A percentile compares a stretch with the other conserved stretches of the same genome.
phyloP scores from a whole-genome alignment of 495 filamentous ascomycete genomes.

The Chaetomium tenue region DNA sequence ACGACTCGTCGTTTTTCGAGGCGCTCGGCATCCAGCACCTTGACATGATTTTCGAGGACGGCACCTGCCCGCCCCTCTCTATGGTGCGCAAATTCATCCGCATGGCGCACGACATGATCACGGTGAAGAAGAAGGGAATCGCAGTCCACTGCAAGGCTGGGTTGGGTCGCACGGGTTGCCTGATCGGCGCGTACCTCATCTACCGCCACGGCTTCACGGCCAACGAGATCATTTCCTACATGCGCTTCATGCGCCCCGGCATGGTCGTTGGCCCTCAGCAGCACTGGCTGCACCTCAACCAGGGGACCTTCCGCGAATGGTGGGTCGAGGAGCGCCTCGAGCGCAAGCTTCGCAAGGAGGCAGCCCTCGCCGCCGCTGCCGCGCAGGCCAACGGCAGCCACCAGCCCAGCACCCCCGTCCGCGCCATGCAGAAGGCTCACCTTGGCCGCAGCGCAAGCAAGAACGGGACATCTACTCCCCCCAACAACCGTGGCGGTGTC shows the following conservation, averaged over 20 bases:
- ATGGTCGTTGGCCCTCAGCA: slow-evolving; percentile 99
- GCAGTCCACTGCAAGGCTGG: slow-evolving; percentile 99
- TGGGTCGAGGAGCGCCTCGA: slow-evolving; percentile 90
- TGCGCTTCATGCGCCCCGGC: slow-evolving; percentile 98
- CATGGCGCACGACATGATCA: slow-evolving; percentile 92
- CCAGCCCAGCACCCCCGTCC: slow-evolving; percentile 69
- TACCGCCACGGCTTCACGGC: slow-evolving; percentile 98
- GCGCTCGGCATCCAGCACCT: slow-evolving; percentile 91
- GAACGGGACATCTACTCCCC: slow-evolving; percentile 70
- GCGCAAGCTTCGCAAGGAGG: slow-evolving; percentile 50
- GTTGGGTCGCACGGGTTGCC: slow-evolving; percentile 86
- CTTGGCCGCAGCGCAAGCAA: slow-evolving; percentile 51
- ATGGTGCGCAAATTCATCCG: slow-evolving; percentile 91
- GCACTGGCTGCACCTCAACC: slow-evolving; percentile 98
- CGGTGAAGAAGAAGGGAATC: slow-evolving; percentile 77
- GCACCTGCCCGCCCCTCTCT: slow-evolving; percentile 84
- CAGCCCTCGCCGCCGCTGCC: slow-evolving; percentile 53
- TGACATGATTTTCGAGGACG: slow-evolving; percentile 99
- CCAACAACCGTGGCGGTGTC: slow-evolving; percentile 72
- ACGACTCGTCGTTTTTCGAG: slow-evolving; percentile 92
- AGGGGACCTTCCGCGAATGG: slow-evolving; percentile 95
- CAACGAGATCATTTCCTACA: slow-evolving; percentile 96
- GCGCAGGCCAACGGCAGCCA: slow-evolving; percentile 40
- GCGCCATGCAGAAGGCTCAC: slow-evolving; percentile 61
- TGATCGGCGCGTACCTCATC: slow-evolving; percentile 97